Evolutionary conservation across 805 yeast genomes (phyloP).

Genomic region (Metschnikowia lunata): DNA sequence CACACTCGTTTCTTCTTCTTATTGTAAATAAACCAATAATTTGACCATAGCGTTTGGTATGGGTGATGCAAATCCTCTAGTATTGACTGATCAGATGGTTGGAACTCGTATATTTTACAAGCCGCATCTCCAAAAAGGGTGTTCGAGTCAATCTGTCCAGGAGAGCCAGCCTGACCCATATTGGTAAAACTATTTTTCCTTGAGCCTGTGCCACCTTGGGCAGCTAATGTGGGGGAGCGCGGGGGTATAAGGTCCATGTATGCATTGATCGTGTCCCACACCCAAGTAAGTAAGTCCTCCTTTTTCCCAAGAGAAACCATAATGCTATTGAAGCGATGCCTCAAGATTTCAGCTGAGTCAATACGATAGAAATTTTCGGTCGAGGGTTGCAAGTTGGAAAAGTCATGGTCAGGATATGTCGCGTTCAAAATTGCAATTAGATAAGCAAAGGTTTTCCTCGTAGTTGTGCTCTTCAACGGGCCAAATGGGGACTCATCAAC

Average conservation of each 20-base stretch:
- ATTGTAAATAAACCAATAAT: slow-evolving; percentile 89
- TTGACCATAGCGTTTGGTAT: slow-evolving; percentile 58
- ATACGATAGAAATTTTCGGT: slow-evolving; percentile 43
- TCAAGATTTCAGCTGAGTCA: slow-evolving; percentile 42
- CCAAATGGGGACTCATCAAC: slow-evolving; percentile 77
- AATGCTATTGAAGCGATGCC: slow-evolving; percentile 70
- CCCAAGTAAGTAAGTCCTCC: slow-evolving; percentile 49
- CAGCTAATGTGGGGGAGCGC: slow-evolving; percentile 22
- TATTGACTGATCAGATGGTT: slow-evolving; percentile 57
- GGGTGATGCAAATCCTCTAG: slow-evolving; percentile 52
- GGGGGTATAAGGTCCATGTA: slow-evolving; percentile 64
- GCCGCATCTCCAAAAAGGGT: slow-evolving; percentile 23
- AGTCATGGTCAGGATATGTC: slow-evolving; percentile 95
- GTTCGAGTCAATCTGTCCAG: slow-evolving; percentile 6
- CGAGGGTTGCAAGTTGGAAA: slow-evolving; percentile 82
- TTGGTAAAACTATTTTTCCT: slow-evolving; percentile 26
- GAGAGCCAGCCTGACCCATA: slow-evolving; percentile 13
- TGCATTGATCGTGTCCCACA: slow-evolving; percentile 84
- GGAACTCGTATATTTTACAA: slow-evolving; percentile 61
- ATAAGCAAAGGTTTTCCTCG: slow-evolving; percentile 86
- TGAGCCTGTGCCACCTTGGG: slow-evolving; percentile 19
- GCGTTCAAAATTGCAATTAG: slow-evolving; percentile 86
- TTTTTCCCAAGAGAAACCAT: slow-evolving; percentile 48
- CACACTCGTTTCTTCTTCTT: slow-evolving; percentile 90
- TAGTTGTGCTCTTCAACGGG: slow-evolving; percentile 78